phyloP scores from a whole-genome alignment of 2,329 filamentous ascomycete species.

The Microcyclosporella mali region DNA sequence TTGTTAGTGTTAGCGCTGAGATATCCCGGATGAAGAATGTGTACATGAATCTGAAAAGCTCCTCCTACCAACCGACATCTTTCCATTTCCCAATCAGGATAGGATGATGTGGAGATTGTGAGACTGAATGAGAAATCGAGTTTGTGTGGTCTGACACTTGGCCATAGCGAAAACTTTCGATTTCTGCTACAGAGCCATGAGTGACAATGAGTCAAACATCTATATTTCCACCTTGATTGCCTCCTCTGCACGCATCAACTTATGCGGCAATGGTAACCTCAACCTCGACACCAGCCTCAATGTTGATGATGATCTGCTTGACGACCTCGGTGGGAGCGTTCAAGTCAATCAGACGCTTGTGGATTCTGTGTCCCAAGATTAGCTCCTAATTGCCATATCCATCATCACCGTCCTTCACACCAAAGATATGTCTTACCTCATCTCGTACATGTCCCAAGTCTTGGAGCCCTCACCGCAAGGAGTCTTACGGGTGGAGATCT shows the following conservation, averaged over 20 bases:
- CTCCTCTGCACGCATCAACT: slow-evolving; percentile 8
- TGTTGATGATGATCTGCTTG: slow-evolving; percentile 96
- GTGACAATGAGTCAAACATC: no score
- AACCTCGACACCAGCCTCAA: slow-evolving; percentile 87
- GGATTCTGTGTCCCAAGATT: slow-evolving; percentile 22
- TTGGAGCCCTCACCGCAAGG: slow-evolving; percentile 99
- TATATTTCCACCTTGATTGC: slow-evolving; percentile 1
- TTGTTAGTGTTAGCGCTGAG: no score
- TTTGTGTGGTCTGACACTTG: no score
- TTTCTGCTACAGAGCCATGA: no score
- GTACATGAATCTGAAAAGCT: no score
- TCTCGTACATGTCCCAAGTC: slow-evolving; percentile 99
- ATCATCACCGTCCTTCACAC: slow-evolving; percentile 35
- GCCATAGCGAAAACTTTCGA: no score
- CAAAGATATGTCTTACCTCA: slow-evolving; percentile 80
- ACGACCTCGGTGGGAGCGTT: slow-evolving; percentile 96
- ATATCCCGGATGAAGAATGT: no score
- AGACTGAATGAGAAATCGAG: no score
- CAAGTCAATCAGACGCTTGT: slow-evolving; percentile 47
- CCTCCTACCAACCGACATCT: no score
- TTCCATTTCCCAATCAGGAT: no score
- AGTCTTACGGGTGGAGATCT: slow-evolving; percentile 97
- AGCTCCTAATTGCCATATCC: not conserved
- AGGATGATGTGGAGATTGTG: no score
- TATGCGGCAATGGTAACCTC: slow-evolving; percentile 89